Evolutionary conservation across 1,284 basidiomycete species (phyloP), one percentile per base, ranked within the genome.

Genomic region (Moesziomyces antarcticus): DNA sequence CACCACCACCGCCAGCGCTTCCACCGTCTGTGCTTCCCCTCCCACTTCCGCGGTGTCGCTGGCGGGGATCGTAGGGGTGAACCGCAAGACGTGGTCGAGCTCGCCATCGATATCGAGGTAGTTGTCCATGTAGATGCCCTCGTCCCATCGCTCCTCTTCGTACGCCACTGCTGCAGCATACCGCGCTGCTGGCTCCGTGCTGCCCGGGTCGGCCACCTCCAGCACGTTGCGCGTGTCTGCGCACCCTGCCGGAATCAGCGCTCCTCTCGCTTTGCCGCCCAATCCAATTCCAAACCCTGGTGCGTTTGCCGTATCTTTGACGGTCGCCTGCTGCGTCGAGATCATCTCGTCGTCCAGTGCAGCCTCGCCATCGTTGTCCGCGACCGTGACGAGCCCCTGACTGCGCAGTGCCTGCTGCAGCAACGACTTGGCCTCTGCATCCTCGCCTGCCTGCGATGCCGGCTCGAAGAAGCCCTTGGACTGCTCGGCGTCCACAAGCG

Each of bases 101-200:
- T 70, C 66, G 30, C 56, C 67, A 25, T 74, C 72, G 13, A 66
- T 35, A 22, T 74, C 66, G 20, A 74, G 42, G 18, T 59, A 70
- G 50, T 74, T 66, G 20, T 70, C 66, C 66, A 74, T 69, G 56
- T 74, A 74, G 22, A 65, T 45, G 27, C 72, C 72, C 47, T 74
- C 72, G 42, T 74, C 66, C 72, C 72, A 74, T 2, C 40, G 51
- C 35, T 59, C 11, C 37, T 70, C 62, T 20, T 74, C 72, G 51
- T 43, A 66, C 13, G 51, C 46, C 25, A 43, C 20, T 6, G 72
- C 72, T 14, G 18, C 37, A 21, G 20, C 18, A 30, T 48, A 41
- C 10, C 72, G 57, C 58, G 59, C 18, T 10, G 14, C 47, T 16
- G 54, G 52, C 24, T 50, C 51, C 7, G 54, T 47, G 1, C 49